A percentile compares a stretch with the other conserved stretches of the same genome.
These are phyloP conservation scores for Nakaseomyces sp. DNA, from an alignment of 1,139 yeast genomes.

Conservation along the genomic window DNA sequence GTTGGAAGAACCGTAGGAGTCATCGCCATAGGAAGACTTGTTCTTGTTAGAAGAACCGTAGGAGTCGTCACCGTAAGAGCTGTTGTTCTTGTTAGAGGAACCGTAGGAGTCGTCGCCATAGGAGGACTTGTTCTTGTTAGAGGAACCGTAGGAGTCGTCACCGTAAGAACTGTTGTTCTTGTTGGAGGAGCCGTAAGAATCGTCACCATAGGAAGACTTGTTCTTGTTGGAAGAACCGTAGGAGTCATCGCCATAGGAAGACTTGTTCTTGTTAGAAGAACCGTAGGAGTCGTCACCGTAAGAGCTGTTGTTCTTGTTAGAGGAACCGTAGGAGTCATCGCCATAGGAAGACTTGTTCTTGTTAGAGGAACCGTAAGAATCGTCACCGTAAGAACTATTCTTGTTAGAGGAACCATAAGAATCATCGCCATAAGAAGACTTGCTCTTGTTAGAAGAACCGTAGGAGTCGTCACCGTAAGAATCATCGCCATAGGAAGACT, in stretches of 20 bases:
- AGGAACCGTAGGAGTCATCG: constrained; percentile 25
- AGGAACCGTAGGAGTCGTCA: constrained; percentile 8
- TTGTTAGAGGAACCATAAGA: constrained; percentile 14
- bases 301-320: constrained; percentile 11
- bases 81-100: constrained; percentile 8
- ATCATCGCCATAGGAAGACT: constrained; percentile 20
- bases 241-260: constrained; percentile 19
- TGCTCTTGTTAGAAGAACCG: constrained; percentile 20
- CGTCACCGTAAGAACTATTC: constrained; percentile 12
- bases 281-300: constrained; percentile 27
- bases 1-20: constrained; percentile 16
- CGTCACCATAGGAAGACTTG: constrained; percentile 11
- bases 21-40: constrained; percentile 10
- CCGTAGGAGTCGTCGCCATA: constrained; percentile 18
- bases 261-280: constrained; percentile 13
- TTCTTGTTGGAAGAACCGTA: constrained; percentile 18
- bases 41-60: constrained; percentile 25
- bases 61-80: constrained; percentile 24
- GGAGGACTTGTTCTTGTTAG: constrained; percentile 15
- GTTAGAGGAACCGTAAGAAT: constrained; percentile 11
- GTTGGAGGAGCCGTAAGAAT: constrained; percentile 9
- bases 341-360: constrained; percentile 18
- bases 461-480: constrained; percentile 21
- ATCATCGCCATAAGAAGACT: constrained; percentile 11
- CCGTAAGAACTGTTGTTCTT: constrained; percentile 11